A percentile compares a stretch with the other conserved stretches of the same genome.
These are phyloP conservation scores for Colletotrichum musicola DNA, from an alignment of 2,329 filamentous ascomycete species.

Conservation along the genomic window DNA sequence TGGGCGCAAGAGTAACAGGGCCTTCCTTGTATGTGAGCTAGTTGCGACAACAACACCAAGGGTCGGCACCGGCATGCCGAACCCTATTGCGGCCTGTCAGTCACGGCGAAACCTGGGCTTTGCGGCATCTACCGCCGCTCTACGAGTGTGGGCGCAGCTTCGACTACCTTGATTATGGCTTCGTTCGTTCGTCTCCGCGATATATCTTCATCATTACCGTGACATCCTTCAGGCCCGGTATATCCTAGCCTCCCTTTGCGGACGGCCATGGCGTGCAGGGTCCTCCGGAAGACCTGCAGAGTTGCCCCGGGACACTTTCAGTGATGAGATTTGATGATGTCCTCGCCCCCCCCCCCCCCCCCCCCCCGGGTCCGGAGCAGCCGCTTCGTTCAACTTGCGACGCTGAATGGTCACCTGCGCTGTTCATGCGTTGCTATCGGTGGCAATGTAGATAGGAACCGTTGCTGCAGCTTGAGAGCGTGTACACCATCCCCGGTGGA, in stretches of 20 bases:
- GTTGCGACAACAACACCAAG: neutral
- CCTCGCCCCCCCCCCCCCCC: neutral
- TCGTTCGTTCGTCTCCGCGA: too few species aligned
- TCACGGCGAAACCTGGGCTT: neutral
- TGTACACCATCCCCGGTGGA: neutral
- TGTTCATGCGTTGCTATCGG: neutral
- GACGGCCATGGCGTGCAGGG: neutral
- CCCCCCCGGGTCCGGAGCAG: too few species aligned
- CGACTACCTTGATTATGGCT: neutral
- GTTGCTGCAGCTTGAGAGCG: too few species aligned
- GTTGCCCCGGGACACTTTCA: neutral
- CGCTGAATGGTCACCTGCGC: too few species aligned
- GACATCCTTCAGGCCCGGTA: too few species aligned
- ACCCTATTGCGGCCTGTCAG: neutral
- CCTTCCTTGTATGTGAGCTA: too few species aligned
- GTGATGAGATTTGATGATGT: neutral
- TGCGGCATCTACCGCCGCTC: neutral
- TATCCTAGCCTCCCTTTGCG: too few species aligned
- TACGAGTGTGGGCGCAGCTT: neutral
- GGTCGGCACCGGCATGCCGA: neutral
- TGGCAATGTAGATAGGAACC: neutral
- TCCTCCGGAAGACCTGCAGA: neutral
- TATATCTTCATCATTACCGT: too few species aligned
- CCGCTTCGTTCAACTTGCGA: too few species aligned
- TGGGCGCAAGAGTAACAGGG: too few species aligned